Base-by-base conservation (phyloP, 2,329 filamentous ascomycete genomes). In the Pseudofabraea citricarpa region DNA sequence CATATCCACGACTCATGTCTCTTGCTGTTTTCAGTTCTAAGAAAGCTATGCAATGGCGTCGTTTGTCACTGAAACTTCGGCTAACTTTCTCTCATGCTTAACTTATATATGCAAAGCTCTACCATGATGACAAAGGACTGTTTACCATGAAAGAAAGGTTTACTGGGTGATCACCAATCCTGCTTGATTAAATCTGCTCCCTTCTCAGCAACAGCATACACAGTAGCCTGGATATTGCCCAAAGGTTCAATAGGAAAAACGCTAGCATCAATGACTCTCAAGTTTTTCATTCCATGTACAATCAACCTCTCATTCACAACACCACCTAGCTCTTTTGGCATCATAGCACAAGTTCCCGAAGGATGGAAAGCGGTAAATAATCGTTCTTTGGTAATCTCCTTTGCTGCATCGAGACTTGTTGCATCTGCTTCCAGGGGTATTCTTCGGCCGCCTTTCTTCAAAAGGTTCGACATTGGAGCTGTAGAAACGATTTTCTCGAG, bases 121-220 rank as follows among this genome's bases (percentile, higher is more conserved):
- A n/a, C n/a, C n/a, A n/a, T n/a, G n/a, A n/a, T n/a, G n/a, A n/a
- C n/a, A n/a, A n/a, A n/a, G n/a, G n/a, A n/a, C n/a, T n/a, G n/a
- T n/a, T n/a, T n/a, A n/a, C n/a, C n/a, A n/a, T n/a, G n/a, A n/a
- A n/a, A n/a, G n/a, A n/a, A n/a, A n/a, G n/a, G n/a, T n/a, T n/a
- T n/a, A n/a, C n/a, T n/a, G n/a, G n/a, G n/a, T n/a, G n/a, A n/a
- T n/a, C n/a, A 38, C 38, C 38, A 41, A 31, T 29, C 26, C 16
- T 32, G 15, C 27, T 41, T 41, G n/a, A 41, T 32, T 13, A 41
- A 9, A 82, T 89, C 62, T 72, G 86, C 2, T 71, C 79, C 39
- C 31, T 42, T 45, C 26, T 45, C 43, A 3, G 37, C 43, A 36
- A 45, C 29, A 21, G 43, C 43, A 37, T 45, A 45, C 1, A 41